Evolutionary conservation across 2,329 filamentous ascomycete genomes (phyloP), one percentile per base, ranked within the genome.

Genomic region (Xylaria sp.): DNA sequence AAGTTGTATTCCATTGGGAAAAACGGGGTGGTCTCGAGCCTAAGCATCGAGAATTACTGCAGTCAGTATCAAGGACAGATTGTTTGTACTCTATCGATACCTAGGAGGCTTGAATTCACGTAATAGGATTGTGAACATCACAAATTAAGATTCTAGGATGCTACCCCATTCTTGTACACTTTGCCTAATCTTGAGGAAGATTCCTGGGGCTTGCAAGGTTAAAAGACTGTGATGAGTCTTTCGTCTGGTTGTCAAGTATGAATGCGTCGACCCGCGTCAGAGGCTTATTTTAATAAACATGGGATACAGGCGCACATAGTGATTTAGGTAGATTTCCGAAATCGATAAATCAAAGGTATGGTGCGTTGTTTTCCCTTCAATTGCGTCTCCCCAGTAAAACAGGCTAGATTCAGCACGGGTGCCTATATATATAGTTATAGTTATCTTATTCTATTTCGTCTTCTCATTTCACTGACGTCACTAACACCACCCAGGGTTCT

Each of bases 81-180:
- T 66, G 66, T 60, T 66, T 63, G 60, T 68, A 63, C 66, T 44
- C 31, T 63, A 63, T 63, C 44, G 39, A 66, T 66, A 61, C 39
- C 54, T 62, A 4, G 5, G 36, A n/a, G 39, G 49, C 45, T 47
- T 29, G 25, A 58, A 27, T n/a, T 22, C n/a, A 61, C 15, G 33
- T 55, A 66, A 51, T 60, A 61, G 45, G 15, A 59, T 31, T 25
- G 36, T 31, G 39, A 66, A 51, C 11, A 50, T 58, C n/a, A 44
- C 38, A 50, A 50, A 56, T 36, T 31, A 20, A 54, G 13, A 36
- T 49, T 6, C 5, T 44, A 5, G 3, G 15, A 53, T 33, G n/a
- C 22, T 36, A 15, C 39, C n/a, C n/a, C 17, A 38, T 54, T 50
- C 31, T 25, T 49, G 45, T n/a, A 15, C 10, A 2, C 27, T 2